phyloP scores from a whole-genome alignment of 371 early-diverging fungal genomes.

The Mucor circinelloides region DNA sequence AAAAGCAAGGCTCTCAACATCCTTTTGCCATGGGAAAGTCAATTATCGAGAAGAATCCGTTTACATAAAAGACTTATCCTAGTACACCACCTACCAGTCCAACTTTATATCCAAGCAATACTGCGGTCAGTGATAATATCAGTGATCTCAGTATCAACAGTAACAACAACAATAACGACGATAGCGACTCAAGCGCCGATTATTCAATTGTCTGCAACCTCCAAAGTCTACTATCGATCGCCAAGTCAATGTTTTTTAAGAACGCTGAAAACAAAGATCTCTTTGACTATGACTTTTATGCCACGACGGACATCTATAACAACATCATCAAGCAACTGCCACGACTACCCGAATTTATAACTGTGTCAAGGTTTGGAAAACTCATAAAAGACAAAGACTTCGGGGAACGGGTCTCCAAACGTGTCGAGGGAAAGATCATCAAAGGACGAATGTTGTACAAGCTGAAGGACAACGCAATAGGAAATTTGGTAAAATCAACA shows the following conservation, averaged over 20 bases:
- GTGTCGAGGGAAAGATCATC: too few relatives aligned
- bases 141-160: conserved; percentile 12
- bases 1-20: conserved; percentile 14
- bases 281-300: conserved; percentile 17
- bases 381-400: too few relatives aligned
- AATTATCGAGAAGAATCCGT: conserved; percentile 15
- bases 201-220: too few relatives aligned
- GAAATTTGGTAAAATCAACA: too few relatives aligned
- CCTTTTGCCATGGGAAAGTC: conserved; percentile 17
- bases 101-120: conserved; percentile 15
- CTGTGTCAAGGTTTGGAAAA: too few relatives aligned
- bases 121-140: conserved; percentile 17
- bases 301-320: background rate
- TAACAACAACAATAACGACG: conserved; percentile 12
- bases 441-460: too few relatives aligned
- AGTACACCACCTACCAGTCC: conserved; percentile 15
- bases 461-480: too few relatives aligned
- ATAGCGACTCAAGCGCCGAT: too few relatives aligned
- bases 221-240: conserved; percentile 18
- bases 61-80: conserved; percentile 16
- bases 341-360: too few relatives aligned
- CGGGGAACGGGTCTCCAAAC: too few relatives aligned
- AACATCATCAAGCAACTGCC: too few relatives aligned
- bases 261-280: conserved; percentile 14
- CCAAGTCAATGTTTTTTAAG: conserved; percentile 17